Evolutionary conservation across 331 rosid genomes (phyloP).

Genomic region (Arachis monticola): DNA sequence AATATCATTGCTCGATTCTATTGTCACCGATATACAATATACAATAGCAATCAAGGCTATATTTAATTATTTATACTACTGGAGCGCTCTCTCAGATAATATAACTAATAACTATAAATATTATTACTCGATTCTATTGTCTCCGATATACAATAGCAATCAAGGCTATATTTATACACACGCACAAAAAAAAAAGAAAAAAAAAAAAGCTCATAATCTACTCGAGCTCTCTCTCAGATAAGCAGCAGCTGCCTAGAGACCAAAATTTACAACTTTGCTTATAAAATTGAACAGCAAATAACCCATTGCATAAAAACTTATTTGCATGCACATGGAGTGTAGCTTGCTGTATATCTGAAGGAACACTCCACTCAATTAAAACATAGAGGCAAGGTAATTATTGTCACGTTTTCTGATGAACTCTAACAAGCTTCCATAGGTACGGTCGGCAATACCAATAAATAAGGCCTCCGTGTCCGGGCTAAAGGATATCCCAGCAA

Average conservation of each 20-base stretch:
- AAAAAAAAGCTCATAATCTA: neutral
- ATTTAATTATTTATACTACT: no score
- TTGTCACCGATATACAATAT: no score
- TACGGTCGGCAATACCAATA: constrained; percentile 82
- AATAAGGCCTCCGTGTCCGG: constrained; percentile 85
- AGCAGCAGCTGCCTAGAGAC: constrained; percentile 7
- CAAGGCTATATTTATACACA: constrained; percentile 14
- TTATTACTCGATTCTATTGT: constrained; percentile 14
- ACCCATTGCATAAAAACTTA: neutral
- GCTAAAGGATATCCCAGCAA: constrained; percentile 87
- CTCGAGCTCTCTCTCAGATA: neutral
- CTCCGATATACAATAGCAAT: constrained; percentile 26
- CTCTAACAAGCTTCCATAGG: constrained; percentile 86
- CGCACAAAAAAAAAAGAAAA: neutral
- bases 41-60: no score
- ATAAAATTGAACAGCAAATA: constrained; percentile 5
- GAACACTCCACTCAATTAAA: constrained; percentile 40
- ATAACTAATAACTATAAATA: neutral
- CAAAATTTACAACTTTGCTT: constrained; percentile 34
- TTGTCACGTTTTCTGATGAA: constrained; percentile 57
- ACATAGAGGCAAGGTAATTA: constrained; percentile 48
- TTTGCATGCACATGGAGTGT: constrained; percentile 30
- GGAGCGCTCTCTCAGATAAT: no score
- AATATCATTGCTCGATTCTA: no score
- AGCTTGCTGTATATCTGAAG: constrained; percentile 31